Evolutionary conservation across 495 filamentous ascomycete genomes (phyloP).

Genomic region (Penicillium angulare): DNA sequence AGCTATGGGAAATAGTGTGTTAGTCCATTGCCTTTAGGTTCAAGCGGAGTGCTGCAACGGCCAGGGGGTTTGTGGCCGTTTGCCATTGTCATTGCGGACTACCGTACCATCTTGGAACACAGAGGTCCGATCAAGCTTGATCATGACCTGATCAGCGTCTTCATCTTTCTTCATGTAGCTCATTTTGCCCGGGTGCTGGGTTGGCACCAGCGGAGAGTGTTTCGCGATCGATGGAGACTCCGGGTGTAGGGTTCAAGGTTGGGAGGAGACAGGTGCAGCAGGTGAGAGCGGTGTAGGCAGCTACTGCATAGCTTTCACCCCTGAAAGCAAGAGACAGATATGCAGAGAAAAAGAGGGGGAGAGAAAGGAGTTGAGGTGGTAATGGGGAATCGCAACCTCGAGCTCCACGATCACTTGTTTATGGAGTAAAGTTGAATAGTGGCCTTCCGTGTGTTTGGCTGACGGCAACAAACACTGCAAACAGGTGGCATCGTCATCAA

Average conservation of each 20-base stretch:
- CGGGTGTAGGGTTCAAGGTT: conserved; percentile 24
- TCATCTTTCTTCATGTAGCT: conserved; percentile 98
- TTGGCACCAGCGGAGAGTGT: conserved; percentile 34
- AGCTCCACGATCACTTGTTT: conserved; percentile 25
- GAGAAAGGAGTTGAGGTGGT: conserved; percentile 11
- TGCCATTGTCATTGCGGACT: conserved; percentile 18
- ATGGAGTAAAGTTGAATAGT: conserved; percentile 45
- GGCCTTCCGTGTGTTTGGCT: conserved; percentile 49
- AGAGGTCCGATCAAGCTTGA: conserved; percentile 96
- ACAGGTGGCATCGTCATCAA: conserved; percentile 40
- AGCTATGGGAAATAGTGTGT: conserved; percentile 53
- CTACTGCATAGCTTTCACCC: conserved; percentile 25
- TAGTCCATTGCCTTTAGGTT: conserved; percentile 13
- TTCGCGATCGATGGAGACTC: conserved; percentile 19
- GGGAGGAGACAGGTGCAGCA: conserved; percentile 28
- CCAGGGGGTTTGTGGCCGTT: conserved; percentile 17
- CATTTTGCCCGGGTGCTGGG: conserved; percentile 58
- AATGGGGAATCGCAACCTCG: conserved; percentile 19
- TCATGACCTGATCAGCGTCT: conserved; percentile 86
- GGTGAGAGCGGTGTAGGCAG: conserved; percentile 32
- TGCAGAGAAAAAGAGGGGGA: conserved; percentile 1
- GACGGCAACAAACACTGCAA: conserved; percentile 43
- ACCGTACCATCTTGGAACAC: conserved; percentile 96
- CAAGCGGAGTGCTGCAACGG: conserved; percentile 15
- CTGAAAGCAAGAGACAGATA: background rate